phyloP scores from a whole-genome alignment of 257 asterid species.

The Capsicum rhomboideum region DNA sequence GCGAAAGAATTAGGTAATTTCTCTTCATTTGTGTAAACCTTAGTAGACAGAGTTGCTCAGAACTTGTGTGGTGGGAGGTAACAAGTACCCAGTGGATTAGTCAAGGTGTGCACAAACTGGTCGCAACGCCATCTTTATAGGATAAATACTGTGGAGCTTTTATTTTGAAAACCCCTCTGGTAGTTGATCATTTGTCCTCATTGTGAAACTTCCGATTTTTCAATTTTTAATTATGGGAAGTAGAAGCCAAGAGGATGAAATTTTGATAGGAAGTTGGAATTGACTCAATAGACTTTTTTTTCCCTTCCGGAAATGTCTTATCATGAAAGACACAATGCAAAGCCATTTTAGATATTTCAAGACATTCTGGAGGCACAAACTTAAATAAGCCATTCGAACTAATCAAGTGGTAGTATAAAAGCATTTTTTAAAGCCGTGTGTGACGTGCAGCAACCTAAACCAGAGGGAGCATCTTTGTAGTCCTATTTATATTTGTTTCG shows the following conservation, averaged over 20 bases:
- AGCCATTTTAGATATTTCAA: not conserved
- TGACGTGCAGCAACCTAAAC: not conserved
- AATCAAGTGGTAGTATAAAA: not conserved
- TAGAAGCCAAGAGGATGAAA: not conserved
- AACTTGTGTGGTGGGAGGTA: not conserved
- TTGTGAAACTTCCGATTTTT: not conserved
- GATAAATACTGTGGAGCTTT: not conserved
- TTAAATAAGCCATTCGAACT: not conserved
- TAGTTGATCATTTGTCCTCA: not conserved
- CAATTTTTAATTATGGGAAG: not conserved
- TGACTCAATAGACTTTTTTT: too few relatives aligned
- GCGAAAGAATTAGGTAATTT: not conserved
- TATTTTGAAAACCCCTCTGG: not conserved
- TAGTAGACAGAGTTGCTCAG: not conserved
- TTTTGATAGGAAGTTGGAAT: not conserved
- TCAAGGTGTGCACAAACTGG: not conserved
- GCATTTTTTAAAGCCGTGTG: not conserved
- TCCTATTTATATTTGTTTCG: not conserved
- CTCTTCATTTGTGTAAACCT: not conserved
- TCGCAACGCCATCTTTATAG: not conserved
- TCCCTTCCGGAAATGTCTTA: too few relatives aligned
- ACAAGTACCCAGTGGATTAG: not conserved
- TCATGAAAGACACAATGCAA: constrained; percentile 1
- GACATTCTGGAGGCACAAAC: not conserved
- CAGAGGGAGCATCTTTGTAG: not conserved